Conservation (phyloP, 306 rosid genomes). For the Fragaria nilgerrensis region DNA sequence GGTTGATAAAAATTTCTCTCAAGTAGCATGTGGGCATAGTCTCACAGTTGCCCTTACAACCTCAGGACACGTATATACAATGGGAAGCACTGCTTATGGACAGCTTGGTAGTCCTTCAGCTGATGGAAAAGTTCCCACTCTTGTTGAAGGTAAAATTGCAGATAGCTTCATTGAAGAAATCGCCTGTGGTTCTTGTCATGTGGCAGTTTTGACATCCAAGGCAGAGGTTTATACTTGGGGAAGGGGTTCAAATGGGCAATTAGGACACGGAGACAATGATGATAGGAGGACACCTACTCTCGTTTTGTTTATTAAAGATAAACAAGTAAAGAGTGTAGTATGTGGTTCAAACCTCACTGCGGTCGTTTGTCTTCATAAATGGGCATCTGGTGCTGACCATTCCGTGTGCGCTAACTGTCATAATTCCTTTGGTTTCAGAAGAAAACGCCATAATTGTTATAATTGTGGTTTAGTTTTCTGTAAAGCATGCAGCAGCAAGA, state of each 20-base stretch:
- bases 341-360: constrained; percentile 95
- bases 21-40: constrained; percentile 81
- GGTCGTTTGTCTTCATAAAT: constrained; percentile 82
- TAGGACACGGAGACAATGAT: constrained; percentile 86
- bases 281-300: constrained; percentile 74
- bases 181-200: constrained; percentile 90
- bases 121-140: constrained; percentile 65
- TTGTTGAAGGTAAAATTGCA: constrained; percentile 60
- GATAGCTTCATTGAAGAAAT: constrained; percentile 68
- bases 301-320: constrained; percentile 63
- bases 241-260: constrained; percentile 91
- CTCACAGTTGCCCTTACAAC: constrained; percentile 82
- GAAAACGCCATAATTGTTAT: constrained; percentile 95
- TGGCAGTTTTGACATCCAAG: constrained; percentile 84
- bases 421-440: constrained; percentile 80
- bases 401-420: constrained; percentile 74
- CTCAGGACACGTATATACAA: constrained; percentile 75
- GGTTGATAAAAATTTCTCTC: constrained; percentile 59
- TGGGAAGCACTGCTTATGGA: constrained; percentile 83
- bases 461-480: constrained; percentile 94
- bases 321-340: constrained; percentile 67
- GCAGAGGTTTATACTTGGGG: constrained; percentile 97
- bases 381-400: constrained; percentile 80
- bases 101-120: constrained; percentile 80
- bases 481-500: constrained; percentile 81